A percentile compares a stretch with the other conserved stretches of the same genome.
Evolutionary conservation across 805 yeast species (phyloP).

Genomic region (Alloascoidea africana): DNA sequence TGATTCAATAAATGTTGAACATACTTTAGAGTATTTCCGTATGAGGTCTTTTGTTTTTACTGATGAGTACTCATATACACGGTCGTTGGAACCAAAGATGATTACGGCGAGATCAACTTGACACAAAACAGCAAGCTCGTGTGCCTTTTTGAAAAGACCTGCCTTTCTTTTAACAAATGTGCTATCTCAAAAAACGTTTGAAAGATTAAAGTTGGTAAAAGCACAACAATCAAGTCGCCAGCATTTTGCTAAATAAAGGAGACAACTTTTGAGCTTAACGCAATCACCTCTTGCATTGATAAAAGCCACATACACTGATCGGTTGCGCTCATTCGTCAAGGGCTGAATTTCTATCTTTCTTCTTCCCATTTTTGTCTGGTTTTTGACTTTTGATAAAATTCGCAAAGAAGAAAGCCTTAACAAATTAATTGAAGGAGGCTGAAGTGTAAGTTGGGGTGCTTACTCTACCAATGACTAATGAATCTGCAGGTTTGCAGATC

Average conservation of each 20-base stretch:
- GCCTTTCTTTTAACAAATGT: conserved; percentile 92
- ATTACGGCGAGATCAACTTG: conserved; percentile 88
- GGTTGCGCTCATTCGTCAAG: conserved; percentile 74
- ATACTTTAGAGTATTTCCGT: conserved; percentile 19
- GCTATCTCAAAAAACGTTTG: conserved; percentile 6
- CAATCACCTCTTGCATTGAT: conserved; percentile 1
- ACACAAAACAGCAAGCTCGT: conserved; percentile 77
- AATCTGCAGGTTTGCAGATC: too few relatives aligned
- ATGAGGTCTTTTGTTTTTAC: conserved; percentile 42
- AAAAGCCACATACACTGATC: conserved; percentile 19
- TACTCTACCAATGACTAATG: too few relatives aligned
- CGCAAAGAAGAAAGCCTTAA: too few relatives aligned
- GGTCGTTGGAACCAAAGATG: conserved; percentile 63
- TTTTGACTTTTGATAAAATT: too few relatives aligned
- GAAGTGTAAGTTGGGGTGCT: too few relatives aligned
- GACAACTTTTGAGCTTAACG: neutral
- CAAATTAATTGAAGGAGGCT: too few relatives aligned
- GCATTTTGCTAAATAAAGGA: neutral
- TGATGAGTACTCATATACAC: conserved; percentile 73
- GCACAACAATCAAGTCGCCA: neutral
- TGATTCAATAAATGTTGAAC: conserved; percentile 1
- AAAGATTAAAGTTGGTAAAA: neutral
- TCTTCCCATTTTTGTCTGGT: conserved; percentile 98
- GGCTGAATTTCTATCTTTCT: conserved; percentile 92
- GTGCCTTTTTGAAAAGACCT: conserved; percentile 73